Evolutionary conservation across 805 yeast species (phyloP).

Genomic region (Saccharomycopsis amapae): DNA sequence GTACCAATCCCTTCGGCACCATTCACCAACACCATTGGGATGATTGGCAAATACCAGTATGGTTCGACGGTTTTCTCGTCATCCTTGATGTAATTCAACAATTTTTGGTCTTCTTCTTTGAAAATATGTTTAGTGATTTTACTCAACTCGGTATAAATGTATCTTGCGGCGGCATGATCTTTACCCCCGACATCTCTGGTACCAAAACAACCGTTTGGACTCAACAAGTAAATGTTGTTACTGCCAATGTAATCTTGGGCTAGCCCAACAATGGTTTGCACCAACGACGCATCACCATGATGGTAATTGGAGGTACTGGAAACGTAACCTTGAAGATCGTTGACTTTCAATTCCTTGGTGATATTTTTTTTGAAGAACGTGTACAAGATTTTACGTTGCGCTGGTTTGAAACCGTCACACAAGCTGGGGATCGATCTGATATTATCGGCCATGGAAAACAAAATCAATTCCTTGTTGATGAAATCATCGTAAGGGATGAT

Average conservation of each 20-base stretch:
- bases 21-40: slow-evolving; percentile 91
- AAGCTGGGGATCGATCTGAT: slow-evolving; percentile 91
- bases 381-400: slow-evolving; percentile 87
- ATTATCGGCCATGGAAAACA: slow-evolving; percentile 95
- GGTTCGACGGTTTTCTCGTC: slow-evolving; percentile 95
- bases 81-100: slow-evolving; percentile 76
- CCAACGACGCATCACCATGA: slow-evolving; percentile 86
- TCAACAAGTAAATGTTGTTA: slow-evolving; percentile 74
- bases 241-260: slow-evolving; percentile 95
- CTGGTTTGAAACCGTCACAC: slow-evolving; percentile 93
- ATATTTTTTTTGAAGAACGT: slow-evolving; percentile 82
- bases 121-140: slow-evolving; percentile 71
- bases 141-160: slow-evolving; percentile 80
- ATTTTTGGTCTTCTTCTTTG: slow-evolving; percentile 70
- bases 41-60: slow-evolving; percentile 87
- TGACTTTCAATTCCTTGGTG: slow-evolving; percentile 74
- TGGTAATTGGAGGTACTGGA: slow-evolving; percentile 88
- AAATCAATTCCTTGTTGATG: slow-evolving; percentile 88
- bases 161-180: slow-evolving; percentile 97
- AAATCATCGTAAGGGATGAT: slow-evolving; percentile 89
- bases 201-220: slow-evolving; percentile 95
- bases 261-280: slow-evolving; percentile 84
- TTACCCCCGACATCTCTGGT: slow-evolving; percentile 96
- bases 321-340: slow-evolving; percentile 84
- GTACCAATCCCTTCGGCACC: slow-evolving; percentile 99